Base-by-base conservation (phyloP, 441 rosid genomes). In the Adansonia grandidieri region DNA sequence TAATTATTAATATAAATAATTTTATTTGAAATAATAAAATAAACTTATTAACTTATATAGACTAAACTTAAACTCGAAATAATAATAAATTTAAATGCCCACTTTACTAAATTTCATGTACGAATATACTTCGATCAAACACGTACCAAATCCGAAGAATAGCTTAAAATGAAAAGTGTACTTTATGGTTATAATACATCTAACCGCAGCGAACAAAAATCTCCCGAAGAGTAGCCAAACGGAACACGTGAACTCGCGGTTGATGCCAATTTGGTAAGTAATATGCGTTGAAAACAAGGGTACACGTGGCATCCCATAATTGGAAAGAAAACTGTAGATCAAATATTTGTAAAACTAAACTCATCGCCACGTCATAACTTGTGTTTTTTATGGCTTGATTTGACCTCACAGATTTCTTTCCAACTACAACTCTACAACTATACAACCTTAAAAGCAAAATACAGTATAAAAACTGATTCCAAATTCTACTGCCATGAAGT, bases 181-280 rank as follows among this genome's bases (percentile, higher is more conserved):
- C 56, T n/a, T 14, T 5, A 10, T 0, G 4, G n/a, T 37, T 54
- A 53, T 17, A 32, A 6, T 71, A 53, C 19, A 53, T 71, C 63
- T n/a, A 9, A 53, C 75, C 63, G 37, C 76, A 72, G 45, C 50
- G 3, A 54, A 72, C n/a, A 37, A 37, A 6, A 72, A 17, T 37
- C 48, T n/a, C 28, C 50, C 19, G 9, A 10, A 19, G 71, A 65
- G n/a, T 10, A 45, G 19, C 10, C 62, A 61, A 11, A 37, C 17
- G 0, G 50, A 56, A 56, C 37, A 56, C 51, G 64, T 64, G 20
- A 64, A 7, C 2, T 17, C 58, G 13, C n/a, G 45, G 19, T 19
- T 9, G n/a, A 14, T 63, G 20, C 20, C 48, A 5, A 9, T 7
- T 37, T 37, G 22, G 8, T 15, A 45, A 15, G 19, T 0, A 37